Evolutionary conservation across 2,329 filamentous ascomycete species (phyloP), one percentile per base, ranked within the genome.

Genomic region (Botrytis porri): DNA sequence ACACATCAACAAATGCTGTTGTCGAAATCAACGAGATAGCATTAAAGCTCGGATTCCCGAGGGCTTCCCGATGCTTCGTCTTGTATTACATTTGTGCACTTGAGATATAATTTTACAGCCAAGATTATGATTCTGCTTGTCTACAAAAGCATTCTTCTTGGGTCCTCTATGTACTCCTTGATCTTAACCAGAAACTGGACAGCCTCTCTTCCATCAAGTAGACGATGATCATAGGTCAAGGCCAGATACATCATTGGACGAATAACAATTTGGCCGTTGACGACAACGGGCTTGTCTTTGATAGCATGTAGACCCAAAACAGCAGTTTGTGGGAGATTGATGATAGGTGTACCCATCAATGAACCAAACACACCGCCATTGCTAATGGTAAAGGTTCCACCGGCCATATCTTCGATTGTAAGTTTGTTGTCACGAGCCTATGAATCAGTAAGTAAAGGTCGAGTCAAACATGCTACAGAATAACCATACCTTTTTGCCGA

Each of bases 161-260:
- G 95, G 81, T 98, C 96, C 86, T 98, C 95, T 78, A 98, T 97
- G 82, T 93, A 97, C 83, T 98, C 93, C 89, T 98, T 98, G 80
- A 99, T 87, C 89, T 97, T 97, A 75, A 98, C 92, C 78, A 98
- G 86, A 88, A 98, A 98, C 75, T 95, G 96, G 59, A 97, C 94
- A 64, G 95, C 96, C 85, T 98, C 95, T 81, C 95, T 90, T 69
- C 96, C 96, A 82, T 98, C 96, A 37, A 99, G 87, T 67, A 99
- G 89, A 81, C 96, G 93, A 85, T 99, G 96, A 82, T 99, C 96
- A 81, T 99, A 99, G 22, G 96, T 99, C 74, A 99, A 88, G 60
- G 96, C 96, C 76, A 99, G 89, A 83, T 97, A 98, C 96, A 99
- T 99, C 94, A 99, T 98, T n/a, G 96, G 96, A 77, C 96, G 89